These are phyloP conservation scores for Lentinula aciculospora DNA, from an alignment of 768 basidiomycete species.

Conservation along the genomic window DNA sequence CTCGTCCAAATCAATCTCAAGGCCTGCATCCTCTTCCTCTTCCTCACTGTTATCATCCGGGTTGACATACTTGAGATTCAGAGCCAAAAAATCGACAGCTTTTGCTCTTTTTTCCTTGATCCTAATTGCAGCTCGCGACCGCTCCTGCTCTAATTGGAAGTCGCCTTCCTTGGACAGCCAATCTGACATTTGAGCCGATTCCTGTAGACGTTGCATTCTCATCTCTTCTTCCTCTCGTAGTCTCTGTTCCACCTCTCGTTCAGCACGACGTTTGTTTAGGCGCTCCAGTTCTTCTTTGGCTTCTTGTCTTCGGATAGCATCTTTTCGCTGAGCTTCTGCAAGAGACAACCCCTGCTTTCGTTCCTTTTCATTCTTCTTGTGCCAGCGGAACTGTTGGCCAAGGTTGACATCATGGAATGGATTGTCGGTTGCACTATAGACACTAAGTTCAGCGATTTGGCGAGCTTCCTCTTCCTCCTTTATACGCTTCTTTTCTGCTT, in stretches of 20 bases:
- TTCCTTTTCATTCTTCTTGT: conserved; percentile 98
- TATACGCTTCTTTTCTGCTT: conserved; percentile 80
- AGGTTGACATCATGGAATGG: conserved; percentile 98
- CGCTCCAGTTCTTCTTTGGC: conserved; percentile 94
- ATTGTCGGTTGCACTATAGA: conserved; percentile 95
- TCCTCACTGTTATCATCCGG: conserved; percentile 61
- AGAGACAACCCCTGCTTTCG: conserved; percentile 77
- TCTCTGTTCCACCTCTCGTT: conserved; percentile 84
- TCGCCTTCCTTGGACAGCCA: conserved; percentile 97
- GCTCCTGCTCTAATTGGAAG: conserved; percentile 94
- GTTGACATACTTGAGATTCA: conserved; percentile 92
- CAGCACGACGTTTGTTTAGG: conserved; percentile 83
- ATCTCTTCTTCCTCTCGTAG: conserved; percentile 91
- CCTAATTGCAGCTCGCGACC: conserved; percentile 84
- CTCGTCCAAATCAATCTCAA: conserved; percentile 98
- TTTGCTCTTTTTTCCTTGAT: conserved; percentile 96
- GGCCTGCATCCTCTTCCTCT: conserved; percentile 75
- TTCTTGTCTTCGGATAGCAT: conserved; percentile 78
- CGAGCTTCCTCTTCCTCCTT: conserved; percentile 88
- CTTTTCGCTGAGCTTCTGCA: conserved; percentile 74
- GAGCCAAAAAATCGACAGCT: conserved; percentile 95
- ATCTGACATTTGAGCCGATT: conserved; percentile 96
- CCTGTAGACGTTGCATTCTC: conserved; percentile 81
- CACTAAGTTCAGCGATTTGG: conserved; percentile 88
- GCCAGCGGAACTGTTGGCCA: conserved; percentile 95